Evolutionary conservation across 2,329 filamentous ascomycete species (phyloP), one percentile per base, ranked within the genome.

Genomic region (Neocucurbitaria cava): DNA sequence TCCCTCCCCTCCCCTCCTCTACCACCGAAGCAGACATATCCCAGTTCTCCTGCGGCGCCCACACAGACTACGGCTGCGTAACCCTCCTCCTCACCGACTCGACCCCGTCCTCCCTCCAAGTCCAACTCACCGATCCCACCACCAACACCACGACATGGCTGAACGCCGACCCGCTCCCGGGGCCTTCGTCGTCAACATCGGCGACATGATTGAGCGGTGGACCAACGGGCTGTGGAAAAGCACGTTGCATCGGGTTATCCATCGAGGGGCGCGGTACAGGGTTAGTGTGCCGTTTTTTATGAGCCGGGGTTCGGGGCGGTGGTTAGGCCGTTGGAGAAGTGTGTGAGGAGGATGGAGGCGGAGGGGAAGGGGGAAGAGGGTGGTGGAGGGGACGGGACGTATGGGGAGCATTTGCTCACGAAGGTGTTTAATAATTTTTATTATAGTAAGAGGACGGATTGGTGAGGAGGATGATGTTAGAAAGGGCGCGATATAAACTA

Each of bases 271-370:
- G 8, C 69, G 62, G 6, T 79, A 76, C 42, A 67, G 80, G 44
- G 72, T 80, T 39, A 74, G 68, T 8, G 78, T 82, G 26, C 80
- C 81, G 5, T 82, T 82, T 52, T 82, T 82, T 82, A 79, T 57
- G 78, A 81, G 61, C 78, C 78, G 48, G 68, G 77, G 54, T 80
- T 77, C 49, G 72, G 78, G 35, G 75, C 76, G 1, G 45, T 65
- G 42, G 74, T 79, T 7, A 68, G 54, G 60, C 77, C 77, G 41
- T 58, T 80, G 59, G 50, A 55, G 47, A 70, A 64, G 47, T 79
- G 77, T 68, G 69, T 80, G 21, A 40, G 65, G 45, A 50, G 50
- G 49, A 76, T 65, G 1, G 75, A 73, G 0, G 68, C n/a, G 21
- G 41, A 66, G 45, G 51, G 50, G 49, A 76, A 65, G 1, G 75